Percentiles rank a stretch among this genome's conserved stretches.
Conservation (phyloP, 176 grass and related monocot genomes). For the Eragrostis curvula region DNA sequence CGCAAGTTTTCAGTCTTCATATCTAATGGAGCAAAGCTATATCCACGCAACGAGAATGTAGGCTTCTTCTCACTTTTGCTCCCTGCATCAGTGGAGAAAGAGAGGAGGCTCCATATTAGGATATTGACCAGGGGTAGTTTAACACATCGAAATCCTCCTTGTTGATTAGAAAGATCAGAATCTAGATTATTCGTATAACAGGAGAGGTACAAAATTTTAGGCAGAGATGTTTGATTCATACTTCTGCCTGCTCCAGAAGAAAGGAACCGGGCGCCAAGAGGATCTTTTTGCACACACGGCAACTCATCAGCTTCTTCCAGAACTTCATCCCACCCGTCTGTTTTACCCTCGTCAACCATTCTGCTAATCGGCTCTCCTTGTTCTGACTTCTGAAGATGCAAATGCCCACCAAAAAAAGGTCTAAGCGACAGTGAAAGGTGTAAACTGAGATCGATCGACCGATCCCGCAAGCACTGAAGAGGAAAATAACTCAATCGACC, state of each 20-base stretch:
- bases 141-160: not conserved
- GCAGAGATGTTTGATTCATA: slow-evolving; percentile 28
- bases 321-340: slow-evolving; percentile 47
- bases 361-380: slow-evolving; percentile 25
- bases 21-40: slow-evolving; percentile 25
- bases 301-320: slow-evolving; percentile 58
- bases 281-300: slow-evolving; percentile 34
- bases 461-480: not conserved
- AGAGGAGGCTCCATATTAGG: not conserved
- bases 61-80: slow-evolving; percentile 52
- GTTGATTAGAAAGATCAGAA: not conserved
- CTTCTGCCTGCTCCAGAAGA: slow-evolving; percentile 44
- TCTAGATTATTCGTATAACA: slow-evolving; percentile 12
- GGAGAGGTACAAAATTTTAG: slow-evolving; percentile 11
- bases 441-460: too few relatives aligned
- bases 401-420: slow-evolving; percentile 27
- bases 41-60: slow-evolving; percentile 64
- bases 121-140: not conserved
- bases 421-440: too few relatives aligned
- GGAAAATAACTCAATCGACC: not conserved
- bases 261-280: slow-evolving; percentile 18
- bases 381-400: slow-evolving; percentile 23
- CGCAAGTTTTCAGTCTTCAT: slow-evolving; percentile 45
- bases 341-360: slow-evolving; percentile 36
- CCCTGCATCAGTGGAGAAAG: slow-evolving; percentile 46